Evolutionary conservation across 2,329 filamentous ascomycete species (phyloP).

Genomic region (Phaeophleospora eucalypticola): DNA sequence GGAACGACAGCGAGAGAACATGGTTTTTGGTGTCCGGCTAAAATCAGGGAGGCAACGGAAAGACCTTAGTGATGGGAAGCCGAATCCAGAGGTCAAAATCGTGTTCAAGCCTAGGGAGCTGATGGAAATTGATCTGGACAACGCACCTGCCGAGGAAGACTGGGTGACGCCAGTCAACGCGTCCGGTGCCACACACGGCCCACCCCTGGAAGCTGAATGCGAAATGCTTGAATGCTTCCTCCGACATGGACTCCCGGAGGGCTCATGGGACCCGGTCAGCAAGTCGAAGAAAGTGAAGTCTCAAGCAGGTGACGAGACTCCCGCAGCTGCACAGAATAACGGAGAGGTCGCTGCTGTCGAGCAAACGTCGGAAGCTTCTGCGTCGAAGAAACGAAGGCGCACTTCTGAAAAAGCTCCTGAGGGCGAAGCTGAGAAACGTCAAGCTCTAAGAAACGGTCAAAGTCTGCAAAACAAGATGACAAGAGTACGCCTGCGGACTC

Average conservation of each 20-base stretch:
- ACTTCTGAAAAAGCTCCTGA: background rate
- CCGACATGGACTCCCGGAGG: slow-evolving; percentile 26
- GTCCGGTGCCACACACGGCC: slow-evolving; percentile 33
- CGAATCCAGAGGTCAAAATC: slow-evolving; percentile 29
- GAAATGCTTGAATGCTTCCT: slow-evolving; percentile 36
- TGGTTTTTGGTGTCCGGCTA: slow-evolving; percentile 31
- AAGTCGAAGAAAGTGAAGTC: background rate
- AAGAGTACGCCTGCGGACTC: no score
- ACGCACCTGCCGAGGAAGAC: slow-evolving; percentile 23
- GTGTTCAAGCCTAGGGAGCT: slow-evolving; percentile 35
- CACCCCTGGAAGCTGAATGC: slow-evolving; percentile 32
- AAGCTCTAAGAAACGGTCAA: no score
- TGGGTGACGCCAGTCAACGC: slow-evolving; percentile 30
- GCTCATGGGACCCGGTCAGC: slow-evolving; percentile 8
- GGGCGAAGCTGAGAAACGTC: background rate
- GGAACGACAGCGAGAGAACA: slow-evolving; percentile 19
- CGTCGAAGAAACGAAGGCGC: slow-evolving; percentile 3
- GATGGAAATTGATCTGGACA: slow-evolving; percentile 24
- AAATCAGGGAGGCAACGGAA: slow-evolving; percentile 28
- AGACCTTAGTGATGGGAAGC: slow-evolving; percentile 18
- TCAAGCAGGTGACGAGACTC: background rate
- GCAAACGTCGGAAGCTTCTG: background rate
- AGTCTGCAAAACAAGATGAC: background rate
- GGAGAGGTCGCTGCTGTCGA: background rate
- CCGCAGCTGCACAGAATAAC: background rate